phyloP scores from a whole-genome alignment of 129 eudicot genomes.

The Logfia minima region DNA sequence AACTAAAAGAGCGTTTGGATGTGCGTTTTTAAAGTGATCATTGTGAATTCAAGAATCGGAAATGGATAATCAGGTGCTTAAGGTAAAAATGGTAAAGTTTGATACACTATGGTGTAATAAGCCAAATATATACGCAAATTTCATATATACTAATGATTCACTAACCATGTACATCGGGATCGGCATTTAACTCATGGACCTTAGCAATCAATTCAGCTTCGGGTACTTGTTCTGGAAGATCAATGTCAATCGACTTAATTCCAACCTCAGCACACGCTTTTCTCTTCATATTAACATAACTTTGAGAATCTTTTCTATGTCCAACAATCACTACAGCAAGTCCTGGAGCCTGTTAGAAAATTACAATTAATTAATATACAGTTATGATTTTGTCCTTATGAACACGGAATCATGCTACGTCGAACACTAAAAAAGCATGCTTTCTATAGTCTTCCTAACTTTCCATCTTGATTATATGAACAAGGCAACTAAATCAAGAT shows the following conservation, averaged over 20 bases:
- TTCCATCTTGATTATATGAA: neutral
- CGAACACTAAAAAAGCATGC: conserved; percentile 17
- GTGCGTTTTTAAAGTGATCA: too few species aligned
- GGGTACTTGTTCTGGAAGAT: conserved; percentile 79
- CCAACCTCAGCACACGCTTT: conserved; percentile 93
- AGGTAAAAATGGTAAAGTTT: too few species aligned
- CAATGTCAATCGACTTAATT: conserved; percentile 67
- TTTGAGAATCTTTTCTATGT: conserved; percentile 86
- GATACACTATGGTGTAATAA: too few species aligned
- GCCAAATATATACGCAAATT: too few species aligned
- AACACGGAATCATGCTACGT: neutral
- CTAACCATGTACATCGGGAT: conserved; percentile 90
- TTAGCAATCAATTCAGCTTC: conserved; percentile 74
- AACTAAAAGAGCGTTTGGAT: too few species aligned
- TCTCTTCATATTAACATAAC: conserved; percentile 89
- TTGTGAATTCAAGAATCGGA: too few species aligned
- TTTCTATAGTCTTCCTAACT: neutral
- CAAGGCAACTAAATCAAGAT: neutral
- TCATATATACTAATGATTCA: neutral
- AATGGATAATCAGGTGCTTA: neutral
- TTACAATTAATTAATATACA: neutral
- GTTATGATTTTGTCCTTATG: neutral
- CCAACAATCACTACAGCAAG: conserved; percentile 95
- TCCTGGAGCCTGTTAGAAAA: conserved; percentile 69
- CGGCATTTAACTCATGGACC: conserved; percentile 80